phyloP scores from a whole-genome alignment of 441 rosid genomes.

The Gossypium davidsonii region DNA sequence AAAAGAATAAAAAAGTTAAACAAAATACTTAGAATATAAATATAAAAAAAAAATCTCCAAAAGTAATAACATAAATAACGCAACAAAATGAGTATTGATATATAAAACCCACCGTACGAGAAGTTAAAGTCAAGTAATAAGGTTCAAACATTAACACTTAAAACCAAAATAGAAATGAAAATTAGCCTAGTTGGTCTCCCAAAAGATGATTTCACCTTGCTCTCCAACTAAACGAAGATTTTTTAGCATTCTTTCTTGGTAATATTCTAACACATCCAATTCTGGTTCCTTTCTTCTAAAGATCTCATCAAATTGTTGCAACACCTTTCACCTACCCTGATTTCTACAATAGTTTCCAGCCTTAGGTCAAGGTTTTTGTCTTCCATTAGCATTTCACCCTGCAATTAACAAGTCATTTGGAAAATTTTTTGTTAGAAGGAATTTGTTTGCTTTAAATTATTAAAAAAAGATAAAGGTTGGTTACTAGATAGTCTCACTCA shows the following conservation, averaged over 20 bases:
- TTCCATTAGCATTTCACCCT: slow-evolving; percentile 64
- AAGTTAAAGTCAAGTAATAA: too few relatives aligned
- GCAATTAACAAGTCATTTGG: slow-evolving; percentile 8
- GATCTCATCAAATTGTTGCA: slow-evolving; percentile 58
- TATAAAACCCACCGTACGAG: too few relatives aligned
- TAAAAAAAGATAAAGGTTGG: neutral
- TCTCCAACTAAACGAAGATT: slow-evolving; percentile 86
- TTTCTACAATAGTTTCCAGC: slow-evolving; percentile 51
- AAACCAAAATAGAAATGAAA: too few relatives aligned
- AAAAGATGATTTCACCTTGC: slow-evolving; percentile 86
- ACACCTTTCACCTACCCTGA: slow-evolving; percentile 76
- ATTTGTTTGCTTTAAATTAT: neutral
- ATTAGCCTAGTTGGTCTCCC: slow-evolving; percentile 45
- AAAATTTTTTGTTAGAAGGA: neutral
- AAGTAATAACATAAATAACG: too few relatives aligned
- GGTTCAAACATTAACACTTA: too few relatives aligned
- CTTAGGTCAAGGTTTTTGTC: slow-evolving; percentile 39
- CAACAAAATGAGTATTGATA: too few relatives aligned
- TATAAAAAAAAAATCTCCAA: too few relatives aligned
- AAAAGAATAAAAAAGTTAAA: too few relatives aligned
- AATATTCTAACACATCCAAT: slow-evolving; percentile 65
- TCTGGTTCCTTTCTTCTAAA: slow-evolving; percentile 61
- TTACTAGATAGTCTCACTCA: slow-evolving; percentile 40
- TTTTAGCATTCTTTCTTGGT: slow-evolving; percentile 79
- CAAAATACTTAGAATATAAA: too few relatives aligned